phyloP scores from a whole-genome alignment of 306 rosid genomes.

The Urtica urens region DNA sequence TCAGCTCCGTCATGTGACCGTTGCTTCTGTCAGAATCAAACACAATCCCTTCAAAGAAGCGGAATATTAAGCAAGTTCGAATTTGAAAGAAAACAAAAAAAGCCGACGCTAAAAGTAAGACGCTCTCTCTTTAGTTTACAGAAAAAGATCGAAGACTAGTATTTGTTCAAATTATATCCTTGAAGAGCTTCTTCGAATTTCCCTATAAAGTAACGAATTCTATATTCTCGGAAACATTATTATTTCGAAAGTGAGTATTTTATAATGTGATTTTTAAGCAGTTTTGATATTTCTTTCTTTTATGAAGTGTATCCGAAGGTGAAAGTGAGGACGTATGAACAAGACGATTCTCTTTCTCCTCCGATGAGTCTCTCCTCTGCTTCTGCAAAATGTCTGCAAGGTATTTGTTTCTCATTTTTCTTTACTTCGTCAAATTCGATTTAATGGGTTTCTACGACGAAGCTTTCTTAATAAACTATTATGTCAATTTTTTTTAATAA shows the following conservation, averaged over 20 bases:
- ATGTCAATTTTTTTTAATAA: no score
- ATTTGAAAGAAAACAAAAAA: constrained; percentile 12
- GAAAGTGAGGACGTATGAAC: constrained; percentile 30
- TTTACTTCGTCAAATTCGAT: not conserved
- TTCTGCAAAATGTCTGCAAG: constrained; percentile 22
- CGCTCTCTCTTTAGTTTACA: not conserved
- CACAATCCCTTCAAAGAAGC: not conserved
- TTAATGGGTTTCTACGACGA: not conserved
- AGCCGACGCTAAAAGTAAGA: not conserved
- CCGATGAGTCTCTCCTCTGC: constrained; percentile 12
- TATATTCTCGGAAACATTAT: not conserved
- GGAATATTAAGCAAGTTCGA: constrained; percentile 7
- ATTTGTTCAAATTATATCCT: no score
- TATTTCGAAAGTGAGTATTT: constrained; percentile 5
- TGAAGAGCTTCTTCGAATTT: no score
- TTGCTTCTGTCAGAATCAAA: constrained; percentile 11
- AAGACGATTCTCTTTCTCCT: constrained; percentile 21
- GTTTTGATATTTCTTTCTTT: not conserved
- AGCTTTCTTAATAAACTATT: not conserved
- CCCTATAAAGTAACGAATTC: no score
- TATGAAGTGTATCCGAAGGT: constrained; percentile 41
- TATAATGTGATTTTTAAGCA: not conserved
- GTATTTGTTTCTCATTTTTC: constrained; percentile 2
- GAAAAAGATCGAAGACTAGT: no score
- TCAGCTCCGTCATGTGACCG: constrained; percentile 4